Evolutionary conservation across 2,329 filamentous ascomycete genomes (phyloP).

Genomic region (Botryosphaeria dothidea): DNA sequence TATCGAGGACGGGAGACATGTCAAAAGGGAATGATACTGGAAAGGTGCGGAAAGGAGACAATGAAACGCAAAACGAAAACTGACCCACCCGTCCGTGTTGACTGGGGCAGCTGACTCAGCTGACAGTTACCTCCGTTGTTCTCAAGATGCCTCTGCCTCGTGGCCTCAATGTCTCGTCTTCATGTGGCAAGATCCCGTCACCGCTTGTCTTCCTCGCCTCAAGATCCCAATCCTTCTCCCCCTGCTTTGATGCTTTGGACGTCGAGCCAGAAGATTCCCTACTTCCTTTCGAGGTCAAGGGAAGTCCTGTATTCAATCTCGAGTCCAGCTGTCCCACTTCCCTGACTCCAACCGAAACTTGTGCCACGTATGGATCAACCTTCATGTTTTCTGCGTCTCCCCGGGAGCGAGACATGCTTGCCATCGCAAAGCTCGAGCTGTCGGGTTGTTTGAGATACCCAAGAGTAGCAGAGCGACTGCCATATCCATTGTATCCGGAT

Average conservation of each 20-base stretch:
- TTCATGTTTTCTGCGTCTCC: background rate
- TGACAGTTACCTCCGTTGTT: slow-evolving; percentile 15
- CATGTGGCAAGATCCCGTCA: slow-evolving; percentile 3
- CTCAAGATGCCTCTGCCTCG: slow-evolving; percentile 3
- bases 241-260: background rate
- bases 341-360: slow-evolving; percentile 1
- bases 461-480: background rate
- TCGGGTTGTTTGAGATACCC: slow-evolving; percentile 16
- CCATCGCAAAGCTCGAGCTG: slow-evolving; percentile 4
- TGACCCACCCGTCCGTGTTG: background rate
- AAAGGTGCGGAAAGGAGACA: background rate
- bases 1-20: background rate
- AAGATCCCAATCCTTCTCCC: slow-evolving; percentile 10
- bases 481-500: background rate
- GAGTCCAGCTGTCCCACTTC: background rate
- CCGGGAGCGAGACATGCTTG: background rate
- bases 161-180: background rate
- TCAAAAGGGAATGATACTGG: background rate
- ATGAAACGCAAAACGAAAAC: background rate
- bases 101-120: background rate
- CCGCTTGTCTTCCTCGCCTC: slow-evolving; percentile 13
- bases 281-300: background rate
- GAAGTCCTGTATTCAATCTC: background rate
- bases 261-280: background rate
- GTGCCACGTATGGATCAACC: slow-evolving; percentile 8